Conservation (phyloP, 2,329 filamentous ascomycete genomes). For the Epichloe sp. region DNA sequence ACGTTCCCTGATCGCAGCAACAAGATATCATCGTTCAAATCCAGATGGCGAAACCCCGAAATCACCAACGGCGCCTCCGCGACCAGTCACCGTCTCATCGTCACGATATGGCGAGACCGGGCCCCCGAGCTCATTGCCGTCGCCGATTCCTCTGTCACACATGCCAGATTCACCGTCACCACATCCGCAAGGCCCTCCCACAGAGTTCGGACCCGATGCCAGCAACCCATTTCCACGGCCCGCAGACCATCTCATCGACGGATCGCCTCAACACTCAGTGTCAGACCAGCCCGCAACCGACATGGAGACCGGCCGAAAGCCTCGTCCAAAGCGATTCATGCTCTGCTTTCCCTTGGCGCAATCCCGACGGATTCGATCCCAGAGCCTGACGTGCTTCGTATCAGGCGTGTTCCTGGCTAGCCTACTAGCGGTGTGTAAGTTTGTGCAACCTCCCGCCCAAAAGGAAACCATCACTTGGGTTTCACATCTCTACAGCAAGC, state of each 20-base stretch:
- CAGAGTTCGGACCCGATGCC: neutral
- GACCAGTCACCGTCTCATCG: neutral
- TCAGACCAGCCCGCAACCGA: neutral
- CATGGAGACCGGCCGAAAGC: neutral
- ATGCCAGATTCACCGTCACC: neutral
- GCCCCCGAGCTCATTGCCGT: constrained; percentile 7
- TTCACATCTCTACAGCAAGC: neutral
- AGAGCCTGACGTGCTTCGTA: constrained; percentile 48
- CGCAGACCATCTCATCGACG: neutral
- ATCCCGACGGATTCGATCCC: constrained; percentile 38
- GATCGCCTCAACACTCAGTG: neutral
- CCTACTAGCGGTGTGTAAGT: constrained; percentile 54
- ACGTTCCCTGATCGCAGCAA: neutral
- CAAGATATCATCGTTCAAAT: neutral
- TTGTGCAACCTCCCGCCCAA: neutral
- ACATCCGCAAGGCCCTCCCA: neutral
- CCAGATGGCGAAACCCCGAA: constrained; percentile 29
- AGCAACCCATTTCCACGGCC: neutral
- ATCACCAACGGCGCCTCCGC: constrained; percentile 24
- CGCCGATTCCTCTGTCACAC: neutral
- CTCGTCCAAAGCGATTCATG: constrained; percentile 27
- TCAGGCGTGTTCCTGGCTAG: constrained; percentile 49
- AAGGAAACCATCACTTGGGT: neutral
- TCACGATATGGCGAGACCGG: constrained; percentile 3
- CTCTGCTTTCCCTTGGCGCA: constrained; percentile 43